Base-by-base conservation (phyloP, 2,329 filamentous ascomycete species). In the Orbilia ellipsospora region DNA sequence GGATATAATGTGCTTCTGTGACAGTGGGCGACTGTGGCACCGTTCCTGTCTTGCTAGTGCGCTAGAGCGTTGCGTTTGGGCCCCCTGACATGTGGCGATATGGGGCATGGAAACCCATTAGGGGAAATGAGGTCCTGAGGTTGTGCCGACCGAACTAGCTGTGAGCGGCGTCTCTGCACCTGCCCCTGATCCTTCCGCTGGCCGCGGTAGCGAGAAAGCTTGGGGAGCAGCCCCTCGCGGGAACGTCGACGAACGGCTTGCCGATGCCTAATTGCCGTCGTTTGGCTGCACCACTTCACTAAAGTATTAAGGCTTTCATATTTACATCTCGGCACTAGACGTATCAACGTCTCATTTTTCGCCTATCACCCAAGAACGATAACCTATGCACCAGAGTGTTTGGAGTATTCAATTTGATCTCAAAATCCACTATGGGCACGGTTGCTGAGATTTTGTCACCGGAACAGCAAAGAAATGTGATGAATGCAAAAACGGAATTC, bases 161-260 rank as follows among this genome's bases (percentile, higher is more conserved):
- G 42, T 12, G 15, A n/a, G 31, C 56, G 28, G 44, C 28, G 44
- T 36, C 26, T 23, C 28, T 69, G 65, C 31, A 54, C 15, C 16
- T 48, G 65, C 65, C 65, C 65, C 65, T 69, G 65, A 69, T 69
- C 65, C 65, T 69, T 60, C 40, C 26, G 18, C 50, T 36, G 26
- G 54, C 48, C 18, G 44, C 50, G 65, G 65, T 69, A 69, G 45
- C 65, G 65, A 69, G 57, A 55, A 18, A 44, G 42, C 18, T 52
- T 31, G 26, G 20, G 56, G 40, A 62, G 65, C 56, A 36, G 31
- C 31, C 31, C 65, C 51, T 59, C n/a, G 55, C 57, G 36, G 65
- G 45, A 60, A 28, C 65, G 23, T 62, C 36, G 65, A 69, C 42
- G 18, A 50, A 44, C 45, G 40, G 64, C 20, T 48, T 69, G 20